Evolutionary conservation across 2,329 filamentous ascomycete species (phyloP), one percentile per base, ranked within the genome.

Genomic region (Biscogniauxia marginata): DNA sequence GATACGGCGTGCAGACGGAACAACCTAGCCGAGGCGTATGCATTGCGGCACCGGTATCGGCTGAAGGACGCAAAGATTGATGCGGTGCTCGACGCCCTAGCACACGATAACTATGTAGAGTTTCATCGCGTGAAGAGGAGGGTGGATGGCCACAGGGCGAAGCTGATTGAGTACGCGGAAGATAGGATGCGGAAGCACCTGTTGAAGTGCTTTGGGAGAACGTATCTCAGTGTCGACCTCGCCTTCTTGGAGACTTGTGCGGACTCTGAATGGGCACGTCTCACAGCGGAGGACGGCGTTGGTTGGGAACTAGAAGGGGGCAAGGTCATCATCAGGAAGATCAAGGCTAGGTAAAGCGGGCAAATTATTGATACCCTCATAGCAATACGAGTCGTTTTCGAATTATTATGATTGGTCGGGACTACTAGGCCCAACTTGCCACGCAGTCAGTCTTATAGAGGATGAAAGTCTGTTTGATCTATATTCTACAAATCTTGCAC

Each of bases 1-100:
- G 95, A 99, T 74, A 83, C 92, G 44, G 92, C 92, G 5, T 98
- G 95, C 70, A 86, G 95, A 21, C 86, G 93, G 62, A 81, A 84
- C 11, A 85, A 96, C 62, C 75, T 96, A 22, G 80, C 83, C 1
- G 85, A 88, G 53, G 95, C 93, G 1, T 91, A 88, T 67, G 78
- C 83, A 2, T 75, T 92, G 53, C 83, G 86, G 53, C 76, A 82
- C 51, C 71, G 75, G 21, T 89, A 89, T 71, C 72, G 72, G 7
- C 81, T 92, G 54, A 77, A 77, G 48, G 90, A 91, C 68, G 70
- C 79, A n/a, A 84, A 86, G 52, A 79, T 97, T 0, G 86, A 91
- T 65, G 77, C 77, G 4, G 81, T 90, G 22, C 76, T 99, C 16
- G 75, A 76, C 18, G 85, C 91, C 5, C 71, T 99, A 50, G 84